These are phyloP conservation scores for Kalaharituber pfeilii DNA, from an alignment of 2,329 filamentous ascomycete genomes.

Conservation along the genomic window DNA sequence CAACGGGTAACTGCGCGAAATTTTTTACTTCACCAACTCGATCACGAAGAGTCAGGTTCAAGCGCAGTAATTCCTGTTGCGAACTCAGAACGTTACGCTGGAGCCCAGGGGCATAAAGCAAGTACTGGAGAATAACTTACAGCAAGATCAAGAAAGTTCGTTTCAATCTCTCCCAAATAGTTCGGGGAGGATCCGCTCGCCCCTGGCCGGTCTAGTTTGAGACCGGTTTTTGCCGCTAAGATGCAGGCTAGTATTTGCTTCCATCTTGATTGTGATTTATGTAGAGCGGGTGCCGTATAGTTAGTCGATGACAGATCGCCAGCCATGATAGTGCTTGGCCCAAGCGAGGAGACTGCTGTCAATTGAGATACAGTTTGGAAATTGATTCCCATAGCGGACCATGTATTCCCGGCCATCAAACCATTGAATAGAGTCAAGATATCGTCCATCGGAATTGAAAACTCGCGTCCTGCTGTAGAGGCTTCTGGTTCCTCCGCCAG, in stretches of 20 bases:
- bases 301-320: not conserved
- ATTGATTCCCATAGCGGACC: not conserved
- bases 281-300: not conserved
- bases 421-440: not conserved
- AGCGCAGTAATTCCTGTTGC: not conserved
- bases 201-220: no score
- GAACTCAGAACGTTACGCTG: no score
- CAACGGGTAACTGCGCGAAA: not conserved
- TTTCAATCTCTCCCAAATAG: not conserved
- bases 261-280: not conserved
- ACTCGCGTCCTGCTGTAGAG: not conserved
- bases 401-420: not conserved
- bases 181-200: no score
- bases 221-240: no score
- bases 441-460: not conserved
- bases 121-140: not conserved
- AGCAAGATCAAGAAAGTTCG: not conserved
- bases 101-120: no score
- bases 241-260: not conserved
- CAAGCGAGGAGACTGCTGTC: not conserved
- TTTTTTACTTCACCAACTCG: not conserved
- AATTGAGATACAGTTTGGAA: not conserved
- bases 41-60: not conserved
- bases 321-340: not conserved
- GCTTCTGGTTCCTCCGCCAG: not conserved